These are phyloP conservation scores for Penicillium sp. DNA, from an alignment of 2,329 filamentous ascomycete genomes.

Conservation along the genomic window DNA sequence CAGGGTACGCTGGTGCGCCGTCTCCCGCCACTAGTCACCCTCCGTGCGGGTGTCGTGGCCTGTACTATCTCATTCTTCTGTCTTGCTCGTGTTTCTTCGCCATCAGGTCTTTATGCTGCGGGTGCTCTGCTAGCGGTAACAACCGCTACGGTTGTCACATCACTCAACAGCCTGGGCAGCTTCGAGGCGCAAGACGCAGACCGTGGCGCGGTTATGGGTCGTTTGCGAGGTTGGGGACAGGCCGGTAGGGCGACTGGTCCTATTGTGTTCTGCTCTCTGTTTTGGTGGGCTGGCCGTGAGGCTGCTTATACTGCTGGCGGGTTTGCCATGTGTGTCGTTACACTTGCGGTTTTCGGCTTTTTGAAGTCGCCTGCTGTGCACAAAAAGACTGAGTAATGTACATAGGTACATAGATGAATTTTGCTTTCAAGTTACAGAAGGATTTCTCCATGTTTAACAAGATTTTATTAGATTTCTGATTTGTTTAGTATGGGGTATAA, in stretches of 20 bases:
- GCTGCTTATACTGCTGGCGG: constrained; percentile 80
- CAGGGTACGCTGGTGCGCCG: constrained; percentile 90
- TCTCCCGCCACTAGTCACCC: constrained; percentile 74
- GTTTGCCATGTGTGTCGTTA: constrained; percentile 74
- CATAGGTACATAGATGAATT: not conserved
- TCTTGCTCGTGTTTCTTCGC: constrained; percentile 67
- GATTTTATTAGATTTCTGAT: not conserved
- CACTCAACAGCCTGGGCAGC: constrained; percentile 85
- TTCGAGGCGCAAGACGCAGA: constrained; percentile 81
- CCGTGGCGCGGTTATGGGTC: constrained; percentile 81
- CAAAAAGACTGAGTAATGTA: constrained; percentile 2
- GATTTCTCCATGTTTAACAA: not conserved
- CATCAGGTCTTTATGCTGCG: constrained; percentile 73
- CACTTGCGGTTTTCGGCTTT: constrained; percentile 66
- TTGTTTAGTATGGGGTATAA: constrained; percentile 10
- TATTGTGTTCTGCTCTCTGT: constrained; percentile 86
- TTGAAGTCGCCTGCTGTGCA: constrained; percentile 61
- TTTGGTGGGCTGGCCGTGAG: constrained; percentile 96
- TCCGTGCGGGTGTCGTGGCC: constrained; percentile 74
- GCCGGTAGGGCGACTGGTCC: constrained; percentile 84
- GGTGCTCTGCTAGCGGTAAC: constrained; percentile 84
- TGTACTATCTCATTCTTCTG: constrained; percentile 79
- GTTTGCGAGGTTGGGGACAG: constrained; percentile 78
- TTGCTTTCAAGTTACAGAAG: not conserved
- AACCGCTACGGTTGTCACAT: constrained; percentile 91